Evolutionary conservation across 1,284 basidiomycete genomes (phyloP).

Genomic region (Ganoderma leucocontextum): DNA sequence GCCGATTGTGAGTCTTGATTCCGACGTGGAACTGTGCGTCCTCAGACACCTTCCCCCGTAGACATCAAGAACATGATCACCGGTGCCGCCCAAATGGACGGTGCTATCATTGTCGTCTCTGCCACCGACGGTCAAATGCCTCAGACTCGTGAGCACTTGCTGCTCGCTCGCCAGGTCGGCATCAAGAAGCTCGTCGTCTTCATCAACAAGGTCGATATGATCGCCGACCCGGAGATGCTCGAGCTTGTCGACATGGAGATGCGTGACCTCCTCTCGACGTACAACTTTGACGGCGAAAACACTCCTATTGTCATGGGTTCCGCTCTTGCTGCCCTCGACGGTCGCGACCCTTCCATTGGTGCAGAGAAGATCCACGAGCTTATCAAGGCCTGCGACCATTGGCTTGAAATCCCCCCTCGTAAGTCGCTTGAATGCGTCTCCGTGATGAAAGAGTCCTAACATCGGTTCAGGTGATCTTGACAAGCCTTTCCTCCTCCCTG

Average conservation of each 20-base stretch:
- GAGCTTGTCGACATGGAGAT: slow-evolving; percentile 99
- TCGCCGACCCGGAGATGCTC: slow-evolving; percentile 97
- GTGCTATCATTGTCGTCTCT: slow-evolving; percentile 97
- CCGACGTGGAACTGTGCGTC: background rate
- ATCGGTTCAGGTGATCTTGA: slow-evolving; percentile 85
- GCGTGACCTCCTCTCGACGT: slow-evolving; percentile 93
- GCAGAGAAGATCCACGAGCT: slow-evolving; percentile 86
- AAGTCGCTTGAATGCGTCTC: slow-evolving; percentile 43
- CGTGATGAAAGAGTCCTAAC: background rate
- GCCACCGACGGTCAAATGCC: slow-evolving; percentile 99
- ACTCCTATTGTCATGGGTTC: slow-evolving; percentile 98
- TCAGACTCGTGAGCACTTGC: slow-evolving; percentile 97
- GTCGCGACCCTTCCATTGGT: slow-evolving; percentile 83
- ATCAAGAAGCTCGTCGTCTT: slow-evolving; percentile 99
- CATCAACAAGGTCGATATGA: slow-evolving; percentile 99
- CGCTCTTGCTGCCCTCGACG: slow-evolving; percentile 94
- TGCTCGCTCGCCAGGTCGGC: slow-evolving; percentile 97
- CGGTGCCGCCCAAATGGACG: slow-evolving; percentile 99
- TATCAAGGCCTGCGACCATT: slow-evolving; percentile 89
- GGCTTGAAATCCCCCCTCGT: slow-evolving; percentile 96
- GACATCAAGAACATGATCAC: slow-evolving; percentile 99
- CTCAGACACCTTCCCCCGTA: slow-evolving; percentile 40
- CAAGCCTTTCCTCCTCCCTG: slow-evolving; percentile 96
- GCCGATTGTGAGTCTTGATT: slow-evolving; percentile 76
- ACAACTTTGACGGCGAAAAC: slow-evolving; percentile 96